These are phyloP conservation scores for Entonaema liquescens DNA, from an alignment of 495 filamentous ascomycete species.

Conservation along the genomic window DNA sequence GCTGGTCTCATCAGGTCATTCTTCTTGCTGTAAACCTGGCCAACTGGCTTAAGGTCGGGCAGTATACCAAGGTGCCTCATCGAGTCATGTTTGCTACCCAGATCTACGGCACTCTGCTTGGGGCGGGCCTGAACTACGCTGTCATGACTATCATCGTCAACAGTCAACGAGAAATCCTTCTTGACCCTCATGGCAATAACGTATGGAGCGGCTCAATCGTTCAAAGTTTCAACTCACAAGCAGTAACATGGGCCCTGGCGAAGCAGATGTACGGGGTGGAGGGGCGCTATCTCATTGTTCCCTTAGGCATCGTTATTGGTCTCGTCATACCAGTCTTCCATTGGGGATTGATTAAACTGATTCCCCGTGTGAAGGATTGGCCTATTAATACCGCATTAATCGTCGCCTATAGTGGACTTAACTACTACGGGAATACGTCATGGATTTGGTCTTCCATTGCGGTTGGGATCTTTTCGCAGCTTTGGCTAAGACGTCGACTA, in stretches of 20 bases:
- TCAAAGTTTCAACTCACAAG: conserved; percentile 53
- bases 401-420: conserved; percentile 55
- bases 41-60: conserved; percentile 50
- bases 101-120: conserved; percentile 53
- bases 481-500: conserved; percentile 59
- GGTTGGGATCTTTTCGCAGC: conserved; percentile 59
- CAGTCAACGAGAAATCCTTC: conserved; percentile 44
- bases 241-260: conserved; percentile 54
- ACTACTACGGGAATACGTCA: conserved; percentile 54
- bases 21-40: conserved; percentile 48
- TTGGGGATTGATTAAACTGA: conserved; percentile 52
- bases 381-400: conserved; percentile 54
- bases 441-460: conserved; percentile 52
- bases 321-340: conserved; percentile 51
- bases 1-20: conserved; percentile 42
- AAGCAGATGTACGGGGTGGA: conserved; percentile 50
- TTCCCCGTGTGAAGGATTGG: conserved; percentile 40
- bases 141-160: conserved; percentile 53
- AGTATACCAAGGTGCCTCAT: conserved; percentile 58
- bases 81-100: conserved; percentile 52
- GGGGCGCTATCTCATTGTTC: conserved; percentile 53
- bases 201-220: conserved; percentile 48
- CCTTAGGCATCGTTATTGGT: conserved; percentile 58
- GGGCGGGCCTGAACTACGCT: conserved; percentile 53
- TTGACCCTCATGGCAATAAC: conserved; percentile 48